Evolutionary conservation across 2,329 filamentous ascomycete genomes (phyloP).

Genomic region (Stemphylium beticola): DNA sequence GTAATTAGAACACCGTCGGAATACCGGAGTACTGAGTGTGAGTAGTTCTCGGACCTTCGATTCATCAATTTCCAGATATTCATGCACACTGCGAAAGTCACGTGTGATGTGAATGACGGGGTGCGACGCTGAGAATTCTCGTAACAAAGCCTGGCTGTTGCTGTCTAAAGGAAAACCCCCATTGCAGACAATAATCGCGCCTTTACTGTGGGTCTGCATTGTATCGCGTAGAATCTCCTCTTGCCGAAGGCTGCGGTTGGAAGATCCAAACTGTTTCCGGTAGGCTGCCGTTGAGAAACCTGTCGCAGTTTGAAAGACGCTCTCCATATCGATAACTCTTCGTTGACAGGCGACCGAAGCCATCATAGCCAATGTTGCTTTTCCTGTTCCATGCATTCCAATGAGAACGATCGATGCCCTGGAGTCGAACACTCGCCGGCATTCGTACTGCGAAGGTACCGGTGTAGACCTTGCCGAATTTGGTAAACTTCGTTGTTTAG

Average conservation of each 20-base stretch:
- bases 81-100: conserved; percentile 67
- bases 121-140: conserved; percentile 67
- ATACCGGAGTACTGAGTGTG: conserved; percentile 62
- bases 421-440: conserved; percentile 56
- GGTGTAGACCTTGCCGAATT: conserved; percentile 30
- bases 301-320: conserved; percentile 68
- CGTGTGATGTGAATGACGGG: conserved; percentile 76
- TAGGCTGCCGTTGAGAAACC: conserved; percentile 67
- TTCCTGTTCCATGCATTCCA: conserved; percentile 76
- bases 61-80: conserved; percentile 62
- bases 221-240: conserved; percentile 67
- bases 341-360: conserved; percentile 72
- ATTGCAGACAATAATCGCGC: conserved; percentile 73
- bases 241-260: conserved; percentile 68
- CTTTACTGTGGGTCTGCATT: conserved; percentile 62
- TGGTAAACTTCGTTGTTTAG: conserved; percentile 17
- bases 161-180: conserved; percentile 68
- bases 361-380: conserved; percentile 77
- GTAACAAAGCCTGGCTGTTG: conserved; percentile 64
- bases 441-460: conserved; percentile 28
- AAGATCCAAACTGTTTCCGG: conserved; percentile 66
- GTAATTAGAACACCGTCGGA: conserved; percentile 71
- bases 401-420: conserved; percentile 75
- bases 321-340: conserved; percentile 71
- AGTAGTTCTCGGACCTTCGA: conserved; percentile 65